Evolutionary conservation across 73 alveolate species (phyloP).

Genomic region (Urostyla sp.): DNA sequence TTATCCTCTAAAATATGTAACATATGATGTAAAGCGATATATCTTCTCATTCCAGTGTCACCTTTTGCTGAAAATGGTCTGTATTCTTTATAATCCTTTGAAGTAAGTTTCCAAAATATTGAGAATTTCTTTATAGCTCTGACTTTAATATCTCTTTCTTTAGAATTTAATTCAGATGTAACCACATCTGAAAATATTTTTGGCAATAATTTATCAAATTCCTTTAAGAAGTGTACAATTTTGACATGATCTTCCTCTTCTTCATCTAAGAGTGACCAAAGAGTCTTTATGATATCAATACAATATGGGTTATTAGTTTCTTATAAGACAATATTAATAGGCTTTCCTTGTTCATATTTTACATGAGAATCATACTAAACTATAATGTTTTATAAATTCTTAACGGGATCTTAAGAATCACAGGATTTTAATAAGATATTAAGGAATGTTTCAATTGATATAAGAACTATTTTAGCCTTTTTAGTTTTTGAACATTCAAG

Average conservation of each 20-base stretch:
- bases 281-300: constrained; percentile 55
- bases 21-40: constrained; percentile 73
- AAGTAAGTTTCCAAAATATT: constrained; percentile 90
- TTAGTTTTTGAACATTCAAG: constrained; percentile 46
- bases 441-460: constrained; percentile 47
- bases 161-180: constrained; percentile 52
- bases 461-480: constrained; percentile 48
- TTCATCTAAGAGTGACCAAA: constrained; percentile 70
- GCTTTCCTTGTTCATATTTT: constrained; percentile 7
- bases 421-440: constrained; percentile 19
- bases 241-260: constrained; percentile 60
- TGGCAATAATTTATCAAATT: constrained; percentile 65
- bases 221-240: constrained; percentile 57
- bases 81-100: constrained; percentile 80
- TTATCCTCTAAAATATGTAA: constrained; percentile 85
- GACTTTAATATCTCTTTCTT: constrained; percentile 77
- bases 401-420: constrained; percentile 29
- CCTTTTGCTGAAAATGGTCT: constrained; percentile 81
- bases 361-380: constrained; percentile 44
- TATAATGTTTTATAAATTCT: constrained; percentile 25
- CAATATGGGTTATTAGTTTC: constrained; percentile 51
- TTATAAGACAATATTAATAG: constrained; percentile 1
- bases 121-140: constrained; percentile 85
- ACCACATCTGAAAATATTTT: constrained; percentile 65
- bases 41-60: constrained; percentile 58